Evolutionary conservation across 257 asterid species (phyloP), one percentile per base, ranked within the genome.

Genomic region (Verbena officinalis): DNA sequence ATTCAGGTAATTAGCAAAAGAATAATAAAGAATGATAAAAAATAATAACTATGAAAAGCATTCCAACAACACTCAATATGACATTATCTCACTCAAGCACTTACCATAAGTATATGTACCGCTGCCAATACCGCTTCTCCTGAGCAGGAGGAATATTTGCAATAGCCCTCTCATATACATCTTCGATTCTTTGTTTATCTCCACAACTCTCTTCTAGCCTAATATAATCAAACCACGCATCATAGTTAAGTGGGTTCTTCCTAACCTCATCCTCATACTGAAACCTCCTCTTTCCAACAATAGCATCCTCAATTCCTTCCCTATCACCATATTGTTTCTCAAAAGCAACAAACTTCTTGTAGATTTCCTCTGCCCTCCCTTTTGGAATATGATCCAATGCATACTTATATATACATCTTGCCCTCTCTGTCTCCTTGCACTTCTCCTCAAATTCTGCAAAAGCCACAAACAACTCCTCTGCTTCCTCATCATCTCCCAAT

Each of bases 221-320:
- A 51, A 90, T 77, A 58, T 85, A 92, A 75, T 92, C 97, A 72
- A 92, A 89, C 98, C 98, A 92, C 2, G 82, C 86, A 63, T 92
- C 97, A 69, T 92, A 92, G 56, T 87, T 87, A 33, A 83, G 76
- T 0, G 98, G 97, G 62, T 92, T 85, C 71, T 92, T 92, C 83
- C 89, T 75, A 48, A 92, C 90, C 57, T 85, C 95, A 22, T 89
- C 98, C 79, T 89, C 97, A 22, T 89, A 92, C 71, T 89, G 91
- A 77, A 87, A 87, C 82, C 96, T 83, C 74, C 89, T 87, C 79
- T 89, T 89, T 42, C 96, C 95, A 60, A 92, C 94, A 50, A 92
- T 85, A 14, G 97, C 98, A 65, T 87, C 95, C 77, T 92, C 98
- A 6, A 92, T 92, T 54, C 98, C 98, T 72, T 87, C 95, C 76